These are phyloP conservation scores for Dianthus caryophyllus DNA, from an alignment of 148 eudicot genomes.

Conservation along the genomic window DNA sequence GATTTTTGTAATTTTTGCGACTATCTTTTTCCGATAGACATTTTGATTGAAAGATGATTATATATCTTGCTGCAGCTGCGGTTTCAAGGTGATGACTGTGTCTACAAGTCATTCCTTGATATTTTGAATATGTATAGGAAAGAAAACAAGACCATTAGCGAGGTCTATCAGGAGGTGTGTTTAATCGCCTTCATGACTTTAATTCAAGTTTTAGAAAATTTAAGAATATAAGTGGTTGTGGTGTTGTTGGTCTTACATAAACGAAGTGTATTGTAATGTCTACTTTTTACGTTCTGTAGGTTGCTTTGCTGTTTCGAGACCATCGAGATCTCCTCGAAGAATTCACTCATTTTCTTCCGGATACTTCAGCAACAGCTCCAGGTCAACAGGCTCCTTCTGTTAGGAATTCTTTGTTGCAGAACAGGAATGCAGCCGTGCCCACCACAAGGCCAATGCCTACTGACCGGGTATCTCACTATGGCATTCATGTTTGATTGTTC, in stretches of 20 bases:
- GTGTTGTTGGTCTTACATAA: too few species aligned
- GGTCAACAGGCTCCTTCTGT: slow-evolving; percentile 45
- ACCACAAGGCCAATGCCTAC: slow-evolving; percentile 40
- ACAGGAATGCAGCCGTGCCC: slow-evolving; percentile 56
- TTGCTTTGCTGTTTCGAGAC: slow-evolving; percentile 62
- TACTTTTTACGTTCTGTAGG: slow-evolving; percentile 33
- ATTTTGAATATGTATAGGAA: slow-evolving; percentile 87
- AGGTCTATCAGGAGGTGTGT: slow-evolving; percentile 85
- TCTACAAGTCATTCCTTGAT: slow-evolving; percentile 87
- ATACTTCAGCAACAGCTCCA: slow-evolving; percentile 55
- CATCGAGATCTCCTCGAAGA: slow-evolving; percentile 86
- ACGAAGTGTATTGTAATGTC: too few species aligned
- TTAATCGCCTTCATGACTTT: background rate
- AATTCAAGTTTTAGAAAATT: background rate
- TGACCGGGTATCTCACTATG: slow-evolving; percentile 49
- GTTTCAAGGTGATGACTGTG: slow-evolving; percentile 78
- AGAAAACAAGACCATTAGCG: slow-evolving; percentile 71
- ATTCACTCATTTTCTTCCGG: slow-evolving; percentile 89
- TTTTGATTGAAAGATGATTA: background rate
- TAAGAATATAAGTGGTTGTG: too few species aligned
- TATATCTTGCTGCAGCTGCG: slow-evolving; percentile 52
- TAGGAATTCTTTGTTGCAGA: slow-evolving; percentile 45
- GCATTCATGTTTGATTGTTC: background rate
- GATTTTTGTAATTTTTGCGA: background rate
- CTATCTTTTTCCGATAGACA: background rate